These are phyloP conservation scores for Coprinellus aureogranulatus DNA, from an alignment of 768 basidiomycete genomes.

Conservation along the genomic window DNA sequence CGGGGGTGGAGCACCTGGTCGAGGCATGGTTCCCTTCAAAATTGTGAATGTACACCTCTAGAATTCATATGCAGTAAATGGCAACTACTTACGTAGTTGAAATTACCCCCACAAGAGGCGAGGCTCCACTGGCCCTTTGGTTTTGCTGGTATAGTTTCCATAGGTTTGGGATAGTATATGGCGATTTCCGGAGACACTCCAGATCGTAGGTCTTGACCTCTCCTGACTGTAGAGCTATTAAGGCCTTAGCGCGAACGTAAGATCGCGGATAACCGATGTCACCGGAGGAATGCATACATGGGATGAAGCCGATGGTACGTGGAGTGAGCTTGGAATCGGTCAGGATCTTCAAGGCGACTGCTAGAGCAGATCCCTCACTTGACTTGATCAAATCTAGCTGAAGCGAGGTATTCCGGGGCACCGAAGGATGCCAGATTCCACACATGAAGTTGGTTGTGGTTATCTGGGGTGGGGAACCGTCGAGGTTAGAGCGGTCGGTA, in stretches of 20 bases:
- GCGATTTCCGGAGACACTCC: constrained; percentile 62
- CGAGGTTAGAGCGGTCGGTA: background rate
- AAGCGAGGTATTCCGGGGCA: constrained; percentile 49
- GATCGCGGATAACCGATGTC: constrained; percentile 11
- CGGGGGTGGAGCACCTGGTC: constrained; percentile 70
- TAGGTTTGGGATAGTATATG: constrained; percentile 68
- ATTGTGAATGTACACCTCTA: too few species aligned
- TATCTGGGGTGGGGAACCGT: too few species aligned
- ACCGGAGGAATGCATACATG: constrained; percentile 44
- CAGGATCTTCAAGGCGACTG: background rate
- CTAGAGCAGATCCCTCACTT: constrained; percentile 34
- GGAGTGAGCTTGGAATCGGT: constrained; percentile 47
- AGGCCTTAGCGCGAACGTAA: constrained; percentile 33
- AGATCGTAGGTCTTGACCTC: constrained; percentile 76
- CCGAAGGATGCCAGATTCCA: constrained; percentile 58
- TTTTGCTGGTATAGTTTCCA: constrained; percentile 73
- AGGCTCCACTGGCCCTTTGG: constrained; percentile 39
- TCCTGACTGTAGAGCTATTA: constrained; percentile 47
- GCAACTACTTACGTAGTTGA: background rate
- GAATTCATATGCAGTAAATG: too few species aligned
- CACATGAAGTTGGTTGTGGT: constrained; percentile 51
- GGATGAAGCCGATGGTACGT: constrained; percentile 65
- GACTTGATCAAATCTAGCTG: constrained; percentile 46
- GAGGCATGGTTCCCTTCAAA: constrained; percentile 38
- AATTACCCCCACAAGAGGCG: constrained; percentile 19